These are phyloP conservation scores for Russula compacta DNA, from an alignment of 768 basidiomycete species.

Conservation along the genomic window DNA sequence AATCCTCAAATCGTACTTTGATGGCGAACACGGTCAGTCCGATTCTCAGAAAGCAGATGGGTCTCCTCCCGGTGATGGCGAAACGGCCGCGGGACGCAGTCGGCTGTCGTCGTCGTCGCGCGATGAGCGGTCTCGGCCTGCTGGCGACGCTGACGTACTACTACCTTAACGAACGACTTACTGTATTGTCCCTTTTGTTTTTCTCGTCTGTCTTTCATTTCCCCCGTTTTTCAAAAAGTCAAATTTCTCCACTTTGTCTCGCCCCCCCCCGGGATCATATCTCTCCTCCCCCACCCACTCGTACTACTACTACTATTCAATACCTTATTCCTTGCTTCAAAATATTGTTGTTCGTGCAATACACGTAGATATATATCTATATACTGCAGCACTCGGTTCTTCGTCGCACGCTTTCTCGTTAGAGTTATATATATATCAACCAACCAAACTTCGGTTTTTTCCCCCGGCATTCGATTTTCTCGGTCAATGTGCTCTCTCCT, in stretches of 20 bases:
- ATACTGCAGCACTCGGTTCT: not conserved
- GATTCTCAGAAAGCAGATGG: not conserved
- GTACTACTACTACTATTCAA: not conserved
- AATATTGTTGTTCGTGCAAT: not conserved
- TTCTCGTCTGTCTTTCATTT: not conserved
- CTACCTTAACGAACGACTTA: no score
- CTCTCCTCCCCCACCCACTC: not conserved
- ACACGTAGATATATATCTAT: not conserved
- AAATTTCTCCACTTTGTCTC: not conserved
- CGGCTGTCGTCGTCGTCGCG: no score
- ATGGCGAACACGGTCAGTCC: not conserved
- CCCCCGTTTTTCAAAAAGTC: no score
- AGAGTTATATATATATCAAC: not conserved
- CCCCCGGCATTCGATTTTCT: no score
- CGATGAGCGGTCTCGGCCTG: no score
- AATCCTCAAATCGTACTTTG: slow-evolving; percentile 12
- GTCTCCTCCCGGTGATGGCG: not conserved
- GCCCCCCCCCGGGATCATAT: not conserved
- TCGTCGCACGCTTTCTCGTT: not conserved
- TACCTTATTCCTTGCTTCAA: slow-evolving; percentile 3
- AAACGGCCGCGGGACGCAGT: no score
- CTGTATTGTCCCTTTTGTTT: not conserved
- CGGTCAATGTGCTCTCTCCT: no score
- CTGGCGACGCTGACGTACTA: no score
- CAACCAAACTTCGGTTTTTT: no score